Conservation (phyloP, 208 protist species). For the Acanthamoeba lenticulata region DNA sequence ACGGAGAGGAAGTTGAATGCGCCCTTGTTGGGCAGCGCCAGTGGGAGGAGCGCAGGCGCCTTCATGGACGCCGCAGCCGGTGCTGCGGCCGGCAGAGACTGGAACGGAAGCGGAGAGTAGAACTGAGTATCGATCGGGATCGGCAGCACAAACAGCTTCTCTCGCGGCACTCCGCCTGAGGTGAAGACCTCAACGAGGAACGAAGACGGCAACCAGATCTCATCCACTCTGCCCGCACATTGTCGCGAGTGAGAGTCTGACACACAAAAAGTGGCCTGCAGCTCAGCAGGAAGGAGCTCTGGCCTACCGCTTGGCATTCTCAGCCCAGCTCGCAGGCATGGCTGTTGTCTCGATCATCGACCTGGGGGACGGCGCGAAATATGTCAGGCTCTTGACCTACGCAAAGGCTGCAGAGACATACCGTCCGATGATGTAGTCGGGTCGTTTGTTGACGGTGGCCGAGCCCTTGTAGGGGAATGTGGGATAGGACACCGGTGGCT, state of each 20-base stretch:
- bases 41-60: background rate
- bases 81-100: background rate
- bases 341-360: slow-evolving; percentile 56
- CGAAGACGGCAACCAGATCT: slow-evolving; percentile 73
- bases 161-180: slow-evolving; percentile 39
- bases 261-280: no score
- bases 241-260: background rate
- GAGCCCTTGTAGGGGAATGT: slow-evolving; percentile 42
- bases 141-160: slow-evolving; percentile 59
- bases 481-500: slow-evolving; percentile 59
- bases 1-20: slow-evolving; percentile 76
- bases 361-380: background rate
- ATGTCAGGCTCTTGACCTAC: background rate
- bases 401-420: background rate
- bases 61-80: background rate
- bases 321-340: slow-evolving; percentile 39
- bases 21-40: slow-evolving; percentile 46
- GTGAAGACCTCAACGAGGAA: slow-evolving; percentile 68
- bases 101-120: slow-evolving; percentile 54
- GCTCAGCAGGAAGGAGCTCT: no score
- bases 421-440: background rate
- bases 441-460: background rate
- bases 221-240: slow-evolving; percentile 31
- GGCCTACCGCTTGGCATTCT: background rate
- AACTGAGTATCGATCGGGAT: slow-evolving; percentile 69